A percentile compares a stretch with the other conserved stretches of the same genome.
phyloP scores from a whole-genome alignment of 2,329 filamentous ascomycete species.

The Trichoderma sp. region DNA sequence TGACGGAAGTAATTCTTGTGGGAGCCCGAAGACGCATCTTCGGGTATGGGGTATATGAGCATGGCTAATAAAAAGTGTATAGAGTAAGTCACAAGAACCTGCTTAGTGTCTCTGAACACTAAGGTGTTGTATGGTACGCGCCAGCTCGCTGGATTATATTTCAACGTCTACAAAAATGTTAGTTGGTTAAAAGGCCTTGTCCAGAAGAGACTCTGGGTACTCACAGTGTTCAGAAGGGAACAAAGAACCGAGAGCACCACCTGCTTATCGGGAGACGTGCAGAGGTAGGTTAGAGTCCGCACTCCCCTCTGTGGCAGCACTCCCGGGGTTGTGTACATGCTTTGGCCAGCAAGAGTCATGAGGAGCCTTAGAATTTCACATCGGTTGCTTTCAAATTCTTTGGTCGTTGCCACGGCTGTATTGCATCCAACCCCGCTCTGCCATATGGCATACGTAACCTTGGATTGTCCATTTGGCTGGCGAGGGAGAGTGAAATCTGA shows the following conservation, averaged over 20 bases:
- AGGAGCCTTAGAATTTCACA: conserved; percentile 86
- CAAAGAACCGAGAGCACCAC: conserved; percentile 87
- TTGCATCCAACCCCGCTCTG: conserved; percentile 97
- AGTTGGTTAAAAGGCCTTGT: not conserved
- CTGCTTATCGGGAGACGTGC: conserved; percentile 86
- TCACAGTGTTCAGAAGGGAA: conserved; percentile 88
- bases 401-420: conserved; percentile 81
- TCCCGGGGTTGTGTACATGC: conserved; percentile 86
- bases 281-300: conserved; percentile 83
- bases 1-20: conserved; percentile 93
- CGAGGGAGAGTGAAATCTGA: conserved; percentile 83
- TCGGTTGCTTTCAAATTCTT: conserved; percentile 89
- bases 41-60: conserved; percentile 84
- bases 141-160: conserved; percentile 95
- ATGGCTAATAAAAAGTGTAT: conserved; percentile 86
- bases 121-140: conserved; percentile 91
- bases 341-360: conserved; percentile 82
- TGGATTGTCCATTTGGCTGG: conserved; percentile 68
- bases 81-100: conserved; percentile 87
- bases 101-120: conserved; percentile 87
- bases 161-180: conserved; percentile 65
- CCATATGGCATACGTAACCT: conserved; percentile 94
- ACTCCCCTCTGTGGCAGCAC: conserved; percentile 80
- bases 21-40: conserved; percentile 63
- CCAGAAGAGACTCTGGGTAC: conserved; percentile 30